Base-by-base conservation (phyloP, 2,329 filamentous ascomycete genomes). In the Penicillium italicum region DNA sequence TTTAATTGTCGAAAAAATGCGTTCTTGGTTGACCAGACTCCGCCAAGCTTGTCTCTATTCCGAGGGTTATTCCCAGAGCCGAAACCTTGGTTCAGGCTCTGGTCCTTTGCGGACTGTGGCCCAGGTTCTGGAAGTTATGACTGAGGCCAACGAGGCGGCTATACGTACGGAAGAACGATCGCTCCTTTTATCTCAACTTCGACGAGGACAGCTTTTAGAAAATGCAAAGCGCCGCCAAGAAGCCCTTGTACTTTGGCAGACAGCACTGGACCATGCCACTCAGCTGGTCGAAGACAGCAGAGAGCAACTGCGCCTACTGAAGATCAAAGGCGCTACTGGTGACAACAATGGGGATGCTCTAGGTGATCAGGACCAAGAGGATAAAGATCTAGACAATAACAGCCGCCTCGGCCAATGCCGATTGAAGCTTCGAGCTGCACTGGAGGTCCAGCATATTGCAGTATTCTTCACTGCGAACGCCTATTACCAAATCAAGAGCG, bases 51-150 rank as follows among this genome's bases (percentile, higher is more conserved):
- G 90, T 55, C 79, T 97, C 16, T 91, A 97, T 72, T 91, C 93
- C 0, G 88, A 96, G 68, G 83, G 96, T 40, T 88, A 88, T 18
- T 80, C 82, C 31, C 88, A 87, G 62, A 80, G 87, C 14, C 82
- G 81, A 58, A 81, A 83, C 0, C 73, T 90, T 1, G 87, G 87
- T 2, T 80, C 82, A 42, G 84, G 80, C 46, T 80, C 79, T 50
- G 85, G 83, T 0, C 87, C 90, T 0, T 79, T 97, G 61, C 82
- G 89, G 12, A 95, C 92, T 0, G 87, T 96, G 1, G 83, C 86
- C 18, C 90, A 97, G 71, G 93, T 97, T 1, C 78, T 99, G 11
- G 87, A 91, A 61, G 85, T 87, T 5, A 97, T 99, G 93, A 87
- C 97, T 55, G 91, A 96, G 53, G 86, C 93, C 66, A 91, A 88